Percentiles rank a stretch among this genome's conserved stretches.
Conservation (phyloP, 129 eudicot species). For the Gnaphalium uliginosum region DNA sequence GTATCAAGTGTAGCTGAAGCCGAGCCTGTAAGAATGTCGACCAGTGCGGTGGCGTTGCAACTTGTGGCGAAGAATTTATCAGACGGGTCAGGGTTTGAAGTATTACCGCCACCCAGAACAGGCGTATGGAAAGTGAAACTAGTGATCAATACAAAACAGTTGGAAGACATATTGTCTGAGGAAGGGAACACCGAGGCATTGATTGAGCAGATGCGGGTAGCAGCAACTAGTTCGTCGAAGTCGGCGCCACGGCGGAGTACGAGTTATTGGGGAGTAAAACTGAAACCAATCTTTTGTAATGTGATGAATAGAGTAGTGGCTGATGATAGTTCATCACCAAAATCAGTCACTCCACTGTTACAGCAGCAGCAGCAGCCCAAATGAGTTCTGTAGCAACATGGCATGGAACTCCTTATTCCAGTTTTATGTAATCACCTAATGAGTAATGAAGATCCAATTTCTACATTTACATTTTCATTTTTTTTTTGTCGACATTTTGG, state of each 20-base stretch:
- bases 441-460: neutral
- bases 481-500: neutral
- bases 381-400: constrained; percentile 14
- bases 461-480: neutral
- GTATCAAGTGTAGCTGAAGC: neutral
- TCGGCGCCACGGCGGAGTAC: constrained; percentile 37
- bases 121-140: constrained; percentile 84
- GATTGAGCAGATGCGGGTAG: constrained; percentile 78
- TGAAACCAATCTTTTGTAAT: constrained; percentile 45
- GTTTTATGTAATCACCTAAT: constrained; percentile 3
- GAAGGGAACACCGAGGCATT: constrained; percentile 73
- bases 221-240: constrained; percentile 46
- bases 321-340: constrained; percentile 33
- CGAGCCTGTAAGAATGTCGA: neutral
- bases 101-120: constrained; percentile 48
- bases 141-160: constrained; percentile 51
- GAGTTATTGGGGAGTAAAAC: constrained; percentile 44
- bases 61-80: constrained; percentile 40
- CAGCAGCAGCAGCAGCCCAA: neutral
- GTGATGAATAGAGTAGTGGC: constrained; percentile 35
- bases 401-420: constrained; percentile 46
- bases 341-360: constrained; percentile 27
- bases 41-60: constrained; percentile 41
- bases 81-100: constrained; percentile 50
- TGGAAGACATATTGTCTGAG: constrained; percentile 72